Base-by-base conservation (phyloP, 208 protist genomes). In the Crithidia brevicula region DNA sequence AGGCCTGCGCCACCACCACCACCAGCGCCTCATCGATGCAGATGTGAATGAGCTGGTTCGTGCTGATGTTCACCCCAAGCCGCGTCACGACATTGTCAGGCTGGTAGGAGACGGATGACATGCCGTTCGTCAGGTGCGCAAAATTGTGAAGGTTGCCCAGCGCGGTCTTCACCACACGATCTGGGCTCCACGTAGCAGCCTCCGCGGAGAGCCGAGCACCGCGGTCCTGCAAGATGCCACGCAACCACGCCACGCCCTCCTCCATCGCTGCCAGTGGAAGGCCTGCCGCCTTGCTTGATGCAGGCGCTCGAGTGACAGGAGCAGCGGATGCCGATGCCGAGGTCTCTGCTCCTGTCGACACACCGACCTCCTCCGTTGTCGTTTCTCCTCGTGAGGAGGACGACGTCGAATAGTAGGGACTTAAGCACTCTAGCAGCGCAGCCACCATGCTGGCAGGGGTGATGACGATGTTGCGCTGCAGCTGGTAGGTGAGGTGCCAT, bases 21-120 rank as follows among this genome's bases (percentile, higher is more conserved):
- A 96, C 46, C 43, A 97, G 53, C 3, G 85, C 88, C 47, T 95
- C 88, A 52, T 96, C 86, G 7, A 90, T 52, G 72, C 95, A 96
- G 33, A 93, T 42, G 58, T 97, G 92, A 67, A 97, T 85, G 36
- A 97, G 78, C 65, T 97, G 90, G 69, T 96, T 97, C 15, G 85
- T 86, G 64, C 72, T 88, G 25, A 95, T 96, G 58, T 82, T 81
- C 45, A 95, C 59, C 1, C 72, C 81, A 13, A 93, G 66, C 10
- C 69, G 79, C 6, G 87, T 77, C 10, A 66, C 70, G 7, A 82
- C 45, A 25, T 51, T 51, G 25, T 83, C 75, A 20, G 74, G 64
- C 10, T 51, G 64, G 68, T 85, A 78, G 15, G 50, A 36, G 8
- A 91, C 70, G 7, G 36, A 25, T 0, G 76, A 54, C 57, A 51